Evolutionary conservation across 768 basidiomycete genomes (phyloP).

Genomic region (Russula sp.): DNA sequence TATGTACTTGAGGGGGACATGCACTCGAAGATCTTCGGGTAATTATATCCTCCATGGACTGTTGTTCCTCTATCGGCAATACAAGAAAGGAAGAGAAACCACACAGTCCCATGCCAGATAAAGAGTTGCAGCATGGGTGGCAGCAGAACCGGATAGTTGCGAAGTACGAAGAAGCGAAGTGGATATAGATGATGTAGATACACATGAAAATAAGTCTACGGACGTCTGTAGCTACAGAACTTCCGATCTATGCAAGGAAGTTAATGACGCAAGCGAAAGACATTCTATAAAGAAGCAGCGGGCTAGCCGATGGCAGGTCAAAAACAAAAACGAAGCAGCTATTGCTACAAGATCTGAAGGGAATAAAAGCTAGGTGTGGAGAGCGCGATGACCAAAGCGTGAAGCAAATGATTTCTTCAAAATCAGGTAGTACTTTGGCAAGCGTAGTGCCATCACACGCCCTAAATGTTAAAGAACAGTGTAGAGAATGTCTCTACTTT

Average conservation of each 20-base stretch:
- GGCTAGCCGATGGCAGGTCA: background rate
- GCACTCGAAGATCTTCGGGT: background rate
- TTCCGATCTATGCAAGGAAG: slow-evolving; percentile 7
- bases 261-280: background rate
- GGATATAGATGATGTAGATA: slow-evolving; percentile 1
- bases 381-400: background rate
- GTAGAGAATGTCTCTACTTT: background rate
- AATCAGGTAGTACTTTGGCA: background rate
- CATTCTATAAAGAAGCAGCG: background rate
- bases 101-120: background rate
- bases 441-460: background rate
- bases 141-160: background rate
- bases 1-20: background rate
- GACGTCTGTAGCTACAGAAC: background rate
- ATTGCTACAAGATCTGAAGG: slow-evolving; percentile 10
- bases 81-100: background rate
- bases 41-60: background rate
- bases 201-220: background rate
- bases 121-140: background rate
- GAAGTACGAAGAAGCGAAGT: background rate
- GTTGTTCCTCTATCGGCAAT: background rate
- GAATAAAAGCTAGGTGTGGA: background rate
- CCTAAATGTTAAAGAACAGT: background rate
- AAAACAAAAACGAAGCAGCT: slow-evolving; percentile 1
- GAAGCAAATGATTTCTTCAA: background rate